Evolutionary conservation across 2,329 filamentous ascomycete species (phyloP).

Genomic region (Aspergillus neotritici): DNA sequence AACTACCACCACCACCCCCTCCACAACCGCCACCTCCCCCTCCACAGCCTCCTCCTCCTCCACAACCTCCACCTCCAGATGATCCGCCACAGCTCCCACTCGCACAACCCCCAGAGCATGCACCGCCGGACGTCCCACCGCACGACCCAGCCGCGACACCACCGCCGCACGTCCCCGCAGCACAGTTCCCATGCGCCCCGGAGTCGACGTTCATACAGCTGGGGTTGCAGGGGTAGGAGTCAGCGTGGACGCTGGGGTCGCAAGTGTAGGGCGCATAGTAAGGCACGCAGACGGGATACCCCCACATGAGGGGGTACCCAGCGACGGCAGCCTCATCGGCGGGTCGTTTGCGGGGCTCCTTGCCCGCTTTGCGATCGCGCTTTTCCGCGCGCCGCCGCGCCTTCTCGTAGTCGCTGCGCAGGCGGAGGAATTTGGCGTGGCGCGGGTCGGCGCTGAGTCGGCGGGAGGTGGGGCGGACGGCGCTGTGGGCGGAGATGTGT

Average conservation of each 20-base stretch:
- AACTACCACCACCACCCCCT: constrained; percentile 5
- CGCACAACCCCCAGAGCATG: constrained; percentile 31
- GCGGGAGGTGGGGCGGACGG: constrained; percentile 42
- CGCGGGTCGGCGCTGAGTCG: constrained; percentile 14
- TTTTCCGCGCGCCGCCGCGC: constrained; percentile 30
- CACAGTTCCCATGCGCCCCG: constrained; percentile 45
- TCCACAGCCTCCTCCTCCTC: constrained; percentile 36
- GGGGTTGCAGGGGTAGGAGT: constrained; percentile 42
- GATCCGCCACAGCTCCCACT: constrained; percentile 36
- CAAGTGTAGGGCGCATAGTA: constrained; percentile 45
- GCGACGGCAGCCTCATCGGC: constrained; percentile 18
- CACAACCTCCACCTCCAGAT: constrained; percentile 35
- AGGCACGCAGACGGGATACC: constrained; percentile 42
- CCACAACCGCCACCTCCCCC: constrained; percentile 9
- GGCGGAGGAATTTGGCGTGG: constrained; percentile 33
- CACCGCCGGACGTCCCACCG: constrained; percentile 32
- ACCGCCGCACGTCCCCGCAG: constrained; percentile 39
- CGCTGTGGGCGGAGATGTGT: constrained; percentile 70
- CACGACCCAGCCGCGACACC: constrained; percentile 43
- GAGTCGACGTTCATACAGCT: constrained; percentile 38
- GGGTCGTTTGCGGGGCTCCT: constrained; percentile 28
- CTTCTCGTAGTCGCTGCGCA: constrained; percentile 53
- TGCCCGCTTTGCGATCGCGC: constrained; percentile 19
- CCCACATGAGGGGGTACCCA: constrained; percentile 37
- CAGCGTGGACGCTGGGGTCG: constrained; percentile 38